These are phyloP conservation scores for Mycena sp. DNA, from an alignment of 1,284 basidiomycete species.

Conservation along the genomic window DNA sequence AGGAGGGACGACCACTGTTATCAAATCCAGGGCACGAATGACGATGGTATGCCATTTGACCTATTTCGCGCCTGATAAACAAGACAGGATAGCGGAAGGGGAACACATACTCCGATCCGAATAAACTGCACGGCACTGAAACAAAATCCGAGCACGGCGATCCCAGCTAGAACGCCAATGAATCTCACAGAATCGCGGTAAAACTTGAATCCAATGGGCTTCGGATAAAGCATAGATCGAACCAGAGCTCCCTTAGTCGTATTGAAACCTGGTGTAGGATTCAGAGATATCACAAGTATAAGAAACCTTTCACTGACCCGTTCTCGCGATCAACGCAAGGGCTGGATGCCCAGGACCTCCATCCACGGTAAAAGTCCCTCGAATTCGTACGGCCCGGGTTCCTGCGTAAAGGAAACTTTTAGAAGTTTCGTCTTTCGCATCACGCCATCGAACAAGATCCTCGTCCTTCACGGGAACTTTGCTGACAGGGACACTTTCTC, in stretches of 20 bases:
- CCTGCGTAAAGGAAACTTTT: constrained; percentile 94
- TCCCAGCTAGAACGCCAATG: constrained; percentile 89
- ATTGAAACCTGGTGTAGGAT: constrained; percentile 77
- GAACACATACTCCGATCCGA: constrained; percentile 78
- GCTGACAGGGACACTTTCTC: constrained; percentile 94
- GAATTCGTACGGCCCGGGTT: constrained; percentile 92
- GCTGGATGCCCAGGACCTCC: constrained; percentile 72
- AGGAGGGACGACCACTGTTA: constrained; percentile 98
- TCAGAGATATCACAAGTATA: constrained; percentile 6
- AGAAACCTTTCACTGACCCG: constrained; percentile 60
- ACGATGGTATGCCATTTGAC: constrained; percentile 92
- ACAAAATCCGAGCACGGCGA: constrained; percentile 90
- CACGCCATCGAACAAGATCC: constrained; percentile 75
- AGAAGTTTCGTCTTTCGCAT: constrained; percentile 78
- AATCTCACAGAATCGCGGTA: constrained; percentile 98
- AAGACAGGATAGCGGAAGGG: neutral
- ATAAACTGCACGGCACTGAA: constrained; percentile 93
- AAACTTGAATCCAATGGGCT: constrained; percentile 98
- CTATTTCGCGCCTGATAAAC: constrained; percentile 47
- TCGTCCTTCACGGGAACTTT: constrained; percentile 84
- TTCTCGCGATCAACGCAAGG: constrained; percentile 90
- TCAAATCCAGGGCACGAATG: constrained; percentile 93
- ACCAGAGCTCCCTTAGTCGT: constrained; percentile 98
- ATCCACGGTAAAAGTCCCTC: constrained; percentile 68
- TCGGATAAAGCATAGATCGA: constrained; percentile 98